Evolutionary conservation across 805 yeast species (phyloP), one percentile per base, ranked within the genome.

Genomic region (Sugiyamaella lignohabitans): DNA sequence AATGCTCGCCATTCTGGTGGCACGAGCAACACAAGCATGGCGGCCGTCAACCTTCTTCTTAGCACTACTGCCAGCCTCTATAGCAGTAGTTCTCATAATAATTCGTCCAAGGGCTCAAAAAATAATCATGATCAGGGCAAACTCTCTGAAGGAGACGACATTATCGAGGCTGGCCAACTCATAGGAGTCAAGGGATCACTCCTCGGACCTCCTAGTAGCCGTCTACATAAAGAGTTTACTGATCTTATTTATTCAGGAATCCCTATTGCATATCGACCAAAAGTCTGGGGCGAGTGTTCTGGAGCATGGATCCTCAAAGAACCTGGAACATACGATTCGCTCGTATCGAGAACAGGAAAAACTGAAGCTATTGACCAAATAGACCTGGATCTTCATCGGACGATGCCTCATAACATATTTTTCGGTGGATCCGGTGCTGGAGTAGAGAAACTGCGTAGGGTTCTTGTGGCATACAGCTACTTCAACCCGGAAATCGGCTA

Each of bases 361-460:
- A 59, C 64, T 22, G 51, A 50, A n/a, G 68, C 75, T 6, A 63
- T 74, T 14, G 59, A 65, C 2, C 83, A 78, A 52, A 74, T 78
- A 17, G 69, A 75, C 35, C 60, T 77, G 22, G 83, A 78, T 52
- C 58, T 78, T 24, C 74, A 72, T 52, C 63, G 83, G 30, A 78
- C 83, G 0, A 69, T 78, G 66, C 79, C 81, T 1, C 64, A 69
- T 36, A 78, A 78, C 50, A 69, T 71, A 3, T 75, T 70, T 57
- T 78, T 78, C 63, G 71, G 72, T 16, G 61, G 69, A 5, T 72
- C 76, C 8, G 82, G 82, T 0, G 79, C 81, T 1, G 79, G 78
- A n/a, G 69, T 71, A 34, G 62, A 59, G 34, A 73, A 71, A 46
- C 57, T 78, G 24, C 64, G 73, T 37, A 62, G 74, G 14, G 70